Conservation (phyloP, 371 early-diverging fungal genomes). For the Mortierella sp. region DNA sequence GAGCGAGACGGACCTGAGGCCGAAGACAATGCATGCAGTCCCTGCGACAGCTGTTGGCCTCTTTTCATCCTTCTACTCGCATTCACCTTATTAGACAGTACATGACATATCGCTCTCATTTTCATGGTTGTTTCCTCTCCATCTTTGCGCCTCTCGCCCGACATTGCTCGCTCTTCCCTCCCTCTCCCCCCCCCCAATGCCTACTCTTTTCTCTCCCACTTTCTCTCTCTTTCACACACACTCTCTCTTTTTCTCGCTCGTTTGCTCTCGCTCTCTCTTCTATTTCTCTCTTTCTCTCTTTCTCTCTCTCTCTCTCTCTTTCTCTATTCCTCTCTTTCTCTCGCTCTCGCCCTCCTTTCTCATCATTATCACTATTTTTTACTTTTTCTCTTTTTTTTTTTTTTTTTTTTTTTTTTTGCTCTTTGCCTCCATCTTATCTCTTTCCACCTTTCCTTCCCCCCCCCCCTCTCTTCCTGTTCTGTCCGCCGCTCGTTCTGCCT, state of each 20-base stretch:
- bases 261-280: neutral
- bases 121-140: neutral
- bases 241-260: slow-evolving; percentile 1
- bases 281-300: neutral
- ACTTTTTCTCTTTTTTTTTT: too few species aligned
- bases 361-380: neutral
- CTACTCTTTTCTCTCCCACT: neutral
- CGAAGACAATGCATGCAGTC: too few species aligned
- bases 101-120: neutral
- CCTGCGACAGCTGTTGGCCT: too few species aligned
- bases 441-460: neutral
- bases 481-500: too few species aligned
- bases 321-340: neutral
- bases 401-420: too few species aligned
- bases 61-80: too few species aligned
- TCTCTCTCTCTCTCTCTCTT: neutral
- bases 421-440: neutral
- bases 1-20: too few species aligned
- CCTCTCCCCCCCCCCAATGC: neutral
- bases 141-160: neutral
- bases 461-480: neutral
- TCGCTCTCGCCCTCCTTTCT: neutral
- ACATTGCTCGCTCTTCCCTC: neutral
- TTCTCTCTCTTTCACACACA: neutral
- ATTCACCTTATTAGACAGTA: too few species aligned